Conservation (phyloP, 2,329 filamentous ascomycete genomes). For the Aspergillus nomiae region DNA sequence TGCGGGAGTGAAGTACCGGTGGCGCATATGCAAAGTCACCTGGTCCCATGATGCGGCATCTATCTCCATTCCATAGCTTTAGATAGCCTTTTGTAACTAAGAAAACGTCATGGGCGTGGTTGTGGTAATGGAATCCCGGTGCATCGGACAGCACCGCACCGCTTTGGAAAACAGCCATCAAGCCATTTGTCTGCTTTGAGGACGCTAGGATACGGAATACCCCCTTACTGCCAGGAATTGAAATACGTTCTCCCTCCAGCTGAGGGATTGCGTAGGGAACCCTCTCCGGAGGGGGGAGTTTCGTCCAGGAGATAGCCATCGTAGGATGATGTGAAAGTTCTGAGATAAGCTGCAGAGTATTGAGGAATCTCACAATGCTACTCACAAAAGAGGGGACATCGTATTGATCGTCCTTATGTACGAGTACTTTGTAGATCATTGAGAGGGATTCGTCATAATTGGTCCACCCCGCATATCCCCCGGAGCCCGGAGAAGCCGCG, state of each 20-base stretch:
- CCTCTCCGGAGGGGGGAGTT: conserved; percentile 40
- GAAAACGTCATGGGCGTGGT: conserved; percentile 60
- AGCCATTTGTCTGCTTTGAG: conserved; percentile 53
- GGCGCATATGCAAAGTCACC: conserved; percentile 63
- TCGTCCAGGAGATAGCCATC: conserved; percentile 29
- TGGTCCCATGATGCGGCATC: conserved; percentile 55
- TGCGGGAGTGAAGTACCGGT: conserved; percentile 44
- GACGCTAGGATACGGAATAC: conserved; percentile 55
- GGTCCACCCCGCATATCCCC: conserved; percentile 13
- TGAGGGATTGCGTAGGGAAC: conserved; percentile 52
- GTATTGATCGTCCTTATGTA: not conserved
- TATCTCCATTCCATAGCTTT: conserved; percentile 61
- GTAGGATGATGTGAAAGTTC: no score
- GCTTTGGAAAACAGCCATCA: conserved; percentile 55
- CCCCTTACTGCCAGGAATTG: conserved; percentile 56
- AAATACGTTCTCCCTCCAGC: conserved; percentile 54
- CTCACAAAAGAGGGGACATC: not conserved
- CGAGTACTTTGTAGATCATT: not conserved
- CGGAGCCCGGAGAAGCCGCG: conserved; percentile 23
- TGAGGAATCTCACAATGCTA: not conserved
- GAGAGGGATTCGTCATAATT: not conserved
- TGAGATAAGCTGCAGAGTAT: not conserved
- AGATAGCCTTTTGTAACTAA: conserved; percentile 57
- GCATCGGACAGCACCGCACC: conserved; percentile 46
- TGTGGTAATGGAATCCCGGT: conserved; percentile 59